phyloP scores from a whole-genome alignment of 2,329 filamentous ascomycete species.

The Alternaria ethzedia region DNA sequence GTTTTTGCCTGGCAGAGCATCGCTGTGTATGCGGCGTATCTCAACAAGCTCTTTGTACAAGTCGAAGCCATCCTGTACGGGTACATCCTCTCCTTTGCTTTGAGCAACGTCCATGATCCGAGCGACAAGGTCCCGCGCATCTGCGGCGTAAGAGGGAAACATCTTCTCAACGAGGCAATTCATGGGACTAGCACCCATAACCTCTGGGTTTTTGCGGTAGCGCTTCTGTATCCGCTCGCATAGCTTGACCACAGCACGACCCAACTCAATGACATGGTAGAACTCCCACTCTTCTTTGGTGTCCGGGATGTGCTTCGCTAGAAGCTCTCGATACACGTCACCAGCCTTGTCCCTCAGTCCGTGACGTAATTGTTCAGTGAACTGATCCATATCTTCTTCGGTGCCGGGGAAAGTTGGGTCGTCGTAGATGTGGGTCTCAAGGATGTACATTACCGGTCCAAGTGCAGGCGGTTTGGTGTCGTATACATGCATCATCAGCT shows the following conservation, averaged over 20 bases:
- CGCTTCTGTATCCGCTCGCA: conserved; percentile 91
- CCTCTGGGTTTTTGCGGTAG: conserved; percentile 84
- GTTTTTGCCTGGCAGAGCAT: conserved; percentile 71
- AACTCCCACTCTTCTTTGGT: conserved; percentile 88
- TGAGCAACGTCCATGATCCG: conserved; percentile 78
- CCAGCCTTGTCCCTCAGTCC: conserved; percentile 76
- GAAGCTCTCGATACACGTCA: conserved; percentile 78
- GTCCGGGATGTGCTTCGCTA: conserved; percentile 80
- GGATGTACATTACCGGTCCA: conserved; percentile 77
- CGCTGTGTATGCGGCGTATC: conserved; percentile 79
- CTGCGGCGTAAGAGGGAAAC: conserved; percentile 88
- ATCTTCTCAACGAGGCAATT: conserved; percentile 81
- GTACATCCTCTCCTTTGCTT: conserved; percentile 74
- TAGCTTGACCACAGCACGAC: conserved; percentile 82
- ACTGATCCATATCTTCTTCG: conserved; percentile 73
- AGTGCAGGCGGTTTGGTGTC: conserved; percentile 85
- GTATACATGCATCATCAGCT: conserved; percentile 86
- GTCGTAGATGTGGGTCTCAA: conserved; percentile 80
- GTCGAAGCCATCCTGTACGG: conserved; percentile 91
- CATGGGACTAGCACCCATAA: conserved; percentile 76
- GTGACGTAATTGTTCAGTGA: conserved; percentile 72
- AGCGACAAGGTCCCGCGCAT: conserved; percentile 83
- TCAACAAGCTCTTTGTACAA: conserved; percentile 88
- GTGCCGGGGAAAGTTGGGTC: conserved; percentile 78
- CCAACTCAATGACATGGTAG: conserved; percentile 85